These are phyloP conservation scores for Fusarium kyushuense DNA, from an alignment of 2,329 filamentous ascomycete genomes.

Conservation along the genomic window DNA sequence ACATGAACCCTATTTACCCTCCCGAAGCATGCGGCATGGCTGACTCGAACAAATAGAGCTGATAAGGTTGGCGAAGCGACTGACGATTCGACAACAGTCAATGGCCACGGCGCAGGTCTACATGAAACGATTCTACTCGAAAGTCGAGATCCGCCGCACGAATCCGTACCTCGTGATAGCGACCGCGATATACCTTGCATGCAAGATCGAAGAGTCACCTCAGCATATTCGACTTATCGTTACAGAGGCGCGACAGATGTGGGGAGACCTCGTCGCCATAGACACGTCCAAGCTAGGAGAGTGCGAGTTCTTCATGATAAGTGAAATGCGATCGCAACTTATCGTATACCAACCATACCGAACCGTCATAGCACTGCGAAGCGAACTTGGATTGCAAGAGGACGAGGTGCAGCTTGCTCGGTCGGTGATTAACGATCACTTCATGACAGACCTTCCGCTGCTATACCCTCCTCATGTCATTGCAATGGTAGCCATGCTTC, in stretches of 20 bases:
- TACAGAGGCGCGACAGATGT: conserved; percentile 85
- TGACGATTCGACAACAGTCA: conserved; percentile 88
- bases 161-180: conserved; percentile 94
- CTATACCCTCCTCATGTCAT: conserved; percentile 88
- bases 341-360: conserved; percentile 94
- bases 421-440: conserved; percentile 91
- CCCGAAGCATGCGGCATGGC: not conserved
- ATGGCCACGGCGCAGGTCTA: conserved; percentile 96
- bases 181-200: conserved; percentile 94
- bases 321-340: conserved; percentile 88
- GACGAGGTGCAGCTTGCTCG: conserved; percentile 84
- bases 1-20: conserved; percentile 49
- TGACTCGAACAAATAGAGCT: conserved; percentile 68
- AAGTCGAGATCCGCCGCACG: conserved; percentile 89
- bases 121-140: conserved; percentile 91
- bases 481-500: conserved; percentile 85
- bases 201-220: conserved; percentile 97
- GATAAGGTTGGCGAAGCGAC: conserved; percentile 83
- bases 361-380: conserved; percentile 77
- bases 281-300: conserved; percentile 90
- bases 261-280: conserved; percentile 80
- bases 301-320: conserved; percentile 93
- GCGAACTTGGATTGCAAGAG: conserved; percentile 75
- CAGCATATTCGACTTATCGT: conserved; percentile 95
- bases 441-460: conserved; percentile 90